phyloP scores from a whole-genome alignment of 495 filamentous ascomycete genomes.

The Physcia stellaris region DNA sequence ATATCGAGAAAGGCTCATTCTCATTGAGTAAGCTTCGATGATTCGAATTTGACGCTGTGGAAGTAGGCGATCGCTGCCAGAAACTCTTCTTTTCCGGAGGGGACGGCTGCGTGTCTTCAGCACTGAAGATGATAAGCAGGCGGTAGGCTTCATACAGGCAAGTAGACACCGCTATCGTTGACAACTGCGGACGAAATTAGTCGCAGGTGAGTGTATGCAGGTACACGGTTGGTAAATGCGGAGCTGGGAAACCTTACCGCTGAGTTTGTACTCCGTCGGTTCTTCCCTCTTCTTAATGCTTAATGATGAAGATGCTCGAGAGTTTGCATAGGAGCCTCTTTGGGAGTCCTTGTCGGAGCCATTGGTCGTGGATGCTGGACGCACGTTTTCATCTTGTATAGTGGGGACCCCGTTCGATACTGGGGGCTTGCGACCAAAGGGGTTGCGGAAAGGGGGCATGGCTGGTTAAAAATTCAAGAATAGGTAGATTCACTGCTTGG shows the following conservation, averaged over 20 bases:
- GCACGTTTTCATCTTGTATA: constrained; percentile 38
- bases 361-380: constrained; percentile 29
- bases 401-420: constrained; percentile 26
- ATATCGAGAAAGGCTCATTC: constrained; percentile 92
- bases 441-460: constrained; percentile 68
- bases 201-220: background rate
- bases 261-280: constrained; percentile 67
- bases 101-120: constrained; percentile 50
- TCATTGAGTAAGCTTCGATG: constrained; percentile 58
- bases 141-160: constrained; percentile 50
- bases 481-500: background rate
- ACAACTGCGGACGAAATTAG: constrained; percentile 50
- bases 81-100: constrained; percentile 74
- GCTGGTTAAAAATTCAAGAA: constrained; percentile 11
- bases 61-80: constrained; percentile 62
- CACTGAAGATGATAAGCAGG: constrained; percentile 1
- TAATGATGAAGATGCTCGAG: constrained; percentile 43
- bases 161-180: constrained; percentile 91
- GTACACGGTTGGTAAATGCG: too few relatives aligned
- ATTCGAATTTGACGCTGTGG: constrained; percentile 49
- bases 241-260: too few relatives aligned
- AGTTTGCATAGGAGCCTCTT: constrained; percentile 34
- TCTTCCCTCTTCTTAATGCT: constrained; percentile 47
- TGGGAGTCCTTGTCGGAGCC: constrained; percentile 34
- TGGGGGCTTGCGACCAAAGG: constrained; percentile 48